Evolutionary conservation across 257 asterid species (phyloP).

Genomic region (Solanum piurae): DNA sequence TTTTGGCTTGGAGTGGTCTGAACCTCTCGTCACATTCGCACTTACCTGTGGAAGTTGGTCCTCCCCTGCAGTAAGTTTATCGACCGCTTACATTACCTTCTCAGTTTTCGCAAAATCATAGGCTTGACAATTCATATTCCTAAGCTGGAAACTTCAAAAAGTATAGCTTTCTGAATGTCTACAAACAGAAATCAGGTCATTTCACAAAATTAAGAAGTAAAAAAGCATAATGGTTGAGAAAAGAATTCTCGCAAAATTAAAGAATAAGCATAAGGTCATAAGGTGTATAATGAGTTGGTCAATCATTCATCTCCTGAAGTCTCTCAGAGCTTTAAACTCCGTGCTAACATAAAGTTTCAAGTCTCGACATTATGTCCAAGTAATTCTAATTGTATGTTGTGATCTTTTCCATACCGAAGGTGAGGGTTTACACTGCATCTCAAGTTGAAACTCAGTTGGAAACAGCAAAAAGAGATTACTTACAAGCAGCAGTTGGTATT

Average conservation of each 20-base stretch:
- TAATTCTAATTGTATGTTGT: neutral
- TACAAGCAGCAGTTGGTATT: constrained; percentile 65
- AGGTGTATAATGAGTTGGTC: neutral
- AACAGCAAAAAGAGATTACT: constrained; percentile 56
- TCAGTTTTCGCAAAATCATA: neutral
- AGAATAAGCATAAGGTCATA: neutral
- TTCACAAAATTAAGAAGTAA: neutral
- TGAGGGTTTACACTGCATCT: constrained; percentile 64
- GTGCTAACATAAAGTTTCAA: neutral
- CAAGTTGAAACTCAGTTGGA: constrained; percentile 57
- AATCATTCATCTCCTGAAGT: neutral
- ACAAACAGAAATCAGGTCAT: neutral
- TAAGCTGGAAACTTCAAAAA: neutral
- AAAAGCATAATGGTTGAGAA: neutral
- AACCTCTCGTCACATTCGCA: constrained; percentile 81
- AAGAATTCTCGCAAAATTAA: neutral
- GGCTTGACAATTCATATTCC: neutral
- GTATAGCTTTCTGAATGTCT: neutral
- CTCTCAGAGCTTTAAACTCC: neutral
- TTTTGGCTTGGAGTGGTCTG: constrained; percentile 79
- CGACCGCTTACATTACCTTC: neutral
- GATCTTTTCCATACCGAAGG: constrained; percentile 26
- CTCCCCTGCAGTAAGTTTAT: constrained; percentile 75
- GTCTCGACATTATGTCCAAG: neutral
- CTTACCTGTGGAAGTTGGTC: constrained; percentile 90